phyloP scores from a whole-genome alignment of 352 stramenopile genomes.

The Globisporangium emineosum region DNA sequence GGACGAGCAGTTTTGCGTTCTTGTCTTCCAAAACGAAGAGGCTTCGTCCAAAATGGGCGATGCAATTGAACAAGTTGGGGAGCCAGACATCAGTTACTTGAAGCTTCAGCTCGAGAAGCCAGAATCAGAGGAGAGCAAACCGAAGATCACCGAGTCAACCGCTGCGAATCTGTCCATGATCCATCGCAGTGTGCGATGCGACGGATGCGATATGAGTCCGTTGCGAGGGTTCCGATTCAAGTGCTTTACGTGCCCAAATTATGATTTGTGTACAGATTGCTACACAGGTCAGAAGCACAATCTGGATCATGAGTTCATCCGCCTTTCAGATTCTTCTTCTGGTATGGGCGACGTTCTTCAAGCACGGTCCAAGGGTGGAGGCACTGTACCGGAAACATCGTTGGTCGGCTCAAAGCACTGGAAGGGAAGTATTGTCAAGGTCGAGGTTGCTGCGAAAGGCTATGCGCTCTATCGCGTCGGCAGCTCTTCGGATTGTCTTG shows the following conservation, averaged over 20 bases:
- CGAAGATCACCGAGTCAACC: conserved; percentile 20
- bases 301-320: conserved; percentile 66
- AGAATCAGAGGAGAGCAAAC: not conserved
- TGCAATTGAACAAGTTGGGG: conserved; percentile 31
- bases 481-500: conserved; percentile 31
- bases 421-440: conserved; percentile 54
- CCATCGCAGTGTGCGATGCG: conserved; percentile 71
- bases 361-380: conserved; percentile 51
- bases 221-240: conserved; percentile 72
- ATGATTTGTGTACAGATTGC: conserved; percentile 66
- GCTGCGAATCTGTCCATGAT: conserved; percentile 31
- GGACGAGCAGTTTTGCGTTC: conserved; percentile 28
- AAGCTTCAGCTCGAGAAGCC: conserved; percentile 13
- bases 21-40: conserved; percentile 51
- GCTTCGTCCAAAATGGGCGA: conserved; percentile 41
- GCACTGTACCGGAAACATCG: conserved; percentile 42
- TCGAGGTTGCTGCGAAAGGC: conserved; percentile 41
- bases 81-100: conserved; percentile 39
- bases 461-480: conserved; percentile 47
- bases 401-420: conserved; percentile 62
- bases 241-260: conserved; percentile 72
- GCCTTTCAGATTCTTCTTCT: conserved; percentile 37
- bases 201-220: conserved; percentile 72
- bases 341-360: conserved; percentile 55
- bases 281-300: conserved; percentile 65